Base-by-base conservation (phyloP, 352 stramenopile species). In the Pythium volutum region DNA sequence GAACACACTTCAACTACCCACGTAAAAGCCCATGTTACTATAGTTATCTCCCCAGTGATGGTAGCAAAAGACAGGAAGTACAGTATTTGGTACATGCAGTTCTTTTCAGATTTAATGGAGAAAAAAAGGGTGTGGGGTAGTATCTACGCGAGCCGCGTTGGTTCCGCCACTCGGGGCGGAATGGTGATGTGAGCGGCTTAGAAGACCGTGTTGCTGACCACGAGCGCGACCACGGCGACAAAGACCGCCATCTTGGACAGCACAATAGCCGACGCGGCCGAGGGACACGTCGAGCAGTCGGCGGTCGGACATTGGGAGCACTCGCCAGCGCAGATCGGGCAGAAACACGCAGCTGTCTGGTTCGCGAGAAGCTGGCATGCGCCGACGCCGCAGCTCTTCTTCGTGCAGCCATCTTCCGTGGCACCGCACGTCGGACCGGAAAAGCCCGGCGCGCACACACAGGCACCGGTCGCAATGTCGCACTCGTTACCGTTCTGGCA, bases 391-490 rank as follows among this genome's bases (percentile, higher is more conserved):
- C 73, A 81, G 25, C 56, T 48, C 27, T 52, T 59, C 49, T 43
- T 73, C 39, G 68, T 72, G 51, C 73, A 81, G 16, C 34, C 33
- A 25, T 81, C 73, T 25, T 81, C 73, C 0, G 69, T 75, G 47
- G 69, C 76, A 43, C 76, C 76, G 47, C 76, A 85, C 20, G 76
- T 82, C 16, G 67, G 49, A 34, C 76, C 76, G 22, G 49, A 73
- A 59, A 62, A 85, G 10, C 76, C 76, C 18, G 71, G 59, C 15
- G n/a, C 26, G 48, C 76, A 85, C 22, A 59, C 47, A 53, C 76
- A 85, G n/a, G 54, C 64, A 23, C 76, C 76, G 0, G 60, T 73
- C 23, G 54, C 39, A 25, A 73, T 64, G 52, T 79, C 56, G 55
- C 72, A 79, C 36, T 51, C 5, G 64, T 71, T 71, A 51, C 55